Percentiles rank a stretch among this genome's conserved stretches.
Evolutionary conservation across 1,284 basidiomycete species (phyloP).

Genomic region (Moesziomyces antarcticus): DNA sequence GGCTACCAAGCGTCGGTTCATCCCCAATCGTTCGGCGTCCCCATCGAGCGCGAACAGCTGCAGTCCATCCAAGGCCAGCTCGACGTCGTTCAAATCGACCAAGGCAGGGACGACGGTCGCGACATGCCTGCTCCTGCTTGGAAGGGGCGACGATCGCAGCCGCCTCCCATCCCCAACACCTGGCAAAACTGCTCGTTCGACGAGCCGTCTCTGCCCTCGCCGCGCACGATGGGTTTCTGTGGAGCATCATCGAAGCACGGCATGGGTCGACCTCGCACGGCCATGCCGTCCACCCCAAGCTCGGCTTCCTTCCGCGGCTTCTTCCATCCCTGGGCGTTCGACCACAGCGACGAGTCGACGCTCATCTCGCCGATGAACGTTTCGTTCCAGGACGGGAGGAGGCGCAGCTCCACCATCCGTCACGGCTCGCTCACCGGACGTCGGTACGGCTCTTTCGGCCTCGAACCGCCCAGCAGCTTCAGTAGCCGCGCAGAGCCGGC

Average conservation of each 20-base stretch:
- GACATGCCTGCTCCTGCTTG: slow-evolving; percentile 33
- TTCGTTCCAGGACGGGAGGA: slow-evolving; percentile 27
- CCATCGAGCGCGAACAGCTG: neutral
- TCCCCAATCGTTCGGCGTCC: neutral
- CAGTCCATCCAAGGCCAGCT: neutral
- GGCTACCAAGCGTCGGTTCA: neutral
- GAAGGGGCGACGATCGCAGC: slow-evolving; percentile 19
- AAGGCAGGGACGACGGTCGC: neutral
- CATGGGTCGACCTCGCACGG: slow-evolving; percentile 20
- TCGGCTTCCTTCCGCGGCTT: slow-evolving; percentile 36
- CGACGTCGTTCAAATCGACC: neutral
- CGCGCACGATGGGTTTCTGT: slow-evolving; percentile 22
- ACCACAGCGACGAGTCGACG: slow-evolving; percentile 30
- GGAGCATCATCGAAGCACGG: slow-evolving; percentile 2
- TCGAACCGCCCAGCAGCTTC: slow-evolving; percentile 3
- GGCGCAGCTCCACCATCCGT: slow-evolving; percentile 30
- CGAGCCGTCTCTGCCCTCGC: slow-evolving; percentile 42
- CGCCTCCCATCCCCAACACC: slow-evolving; percentile 35
- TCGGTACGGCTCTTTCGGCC: slow-evolving; percentile 13
- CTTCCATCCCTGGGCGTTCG: slow-evolving; percentile 44
- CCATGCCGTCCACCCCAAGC: slow-evolving; percentile 31
- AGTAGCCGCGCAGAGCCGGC: neutral
- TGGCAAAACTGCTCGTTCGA: slow-evolving; percentile 41
- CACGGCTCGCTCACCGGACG: slow-evolving; percentile 6
- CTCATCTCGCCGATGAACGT: slow-evolving; percentile 39